Base-by-base conservation (phyloP, 2,329 filamentous ascomycete genomes). In the Colletotrichum navitas region DNA sequence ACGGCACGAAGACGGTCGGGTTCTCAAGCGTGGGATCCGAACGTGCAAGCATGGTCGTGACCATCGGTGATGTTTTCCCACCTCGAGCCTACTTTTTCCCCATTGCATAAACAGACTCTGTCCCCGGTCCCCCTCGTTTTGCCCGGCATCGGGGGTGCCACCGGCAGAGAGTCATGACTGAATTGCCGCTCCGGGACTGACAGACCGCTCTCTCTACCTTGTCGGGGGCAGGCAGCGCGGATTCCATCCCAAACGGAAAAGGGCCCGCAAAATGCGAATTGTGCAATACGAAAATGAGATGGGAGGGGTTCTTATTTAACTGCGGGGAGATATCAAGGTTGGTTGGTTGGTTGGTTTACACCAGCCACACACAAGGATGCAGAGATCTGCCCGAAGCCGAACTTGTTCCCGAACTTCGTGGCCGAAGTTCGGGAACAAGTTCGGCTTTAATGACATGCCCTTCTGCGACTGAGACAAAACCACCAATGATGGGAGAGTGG, bases 321-420 rank as follows among this genome's bases (percentile, higher is more conserved):
- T n/a, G 21, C 32, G 26, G 6, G 32, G 45, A 26, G 26, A 43
- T n/a, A 45, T 11, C 55, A 10, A 24, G 55, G n/a, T n/a, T n/a
- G 55, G 16, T 60, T 60, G 43, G 39, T 16, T 43, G 41, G 16
- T 18, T 10, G 8, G 41, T 0, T n/a, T 45, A n/a, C 39, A 29
- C 61, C 41, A 43, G 18, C 16, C 5, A 43, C 18, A 5, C 41
- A 39, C 39, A 39, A 64, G 39, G 12, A 41, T 26, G 36, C 34
- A 49, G 49, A 41, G 26, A 16, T 24, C 4, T 5, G 11, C 5
- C 62, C 62, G 62, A 64, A 56, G 49, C 62, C 62, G 62, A 64
- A 64, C 39, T 64, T 41, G 39, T 16, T 18, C 39, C 14, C 39
- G 39, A 41, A 16, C 14, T 41, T n/a, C 39, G 1, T 14, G 36